phyloP scores from a whole-genome alignment of 2,329 filamentous ascomycete species.

The Pyrenochaeta sp. region DNA sequence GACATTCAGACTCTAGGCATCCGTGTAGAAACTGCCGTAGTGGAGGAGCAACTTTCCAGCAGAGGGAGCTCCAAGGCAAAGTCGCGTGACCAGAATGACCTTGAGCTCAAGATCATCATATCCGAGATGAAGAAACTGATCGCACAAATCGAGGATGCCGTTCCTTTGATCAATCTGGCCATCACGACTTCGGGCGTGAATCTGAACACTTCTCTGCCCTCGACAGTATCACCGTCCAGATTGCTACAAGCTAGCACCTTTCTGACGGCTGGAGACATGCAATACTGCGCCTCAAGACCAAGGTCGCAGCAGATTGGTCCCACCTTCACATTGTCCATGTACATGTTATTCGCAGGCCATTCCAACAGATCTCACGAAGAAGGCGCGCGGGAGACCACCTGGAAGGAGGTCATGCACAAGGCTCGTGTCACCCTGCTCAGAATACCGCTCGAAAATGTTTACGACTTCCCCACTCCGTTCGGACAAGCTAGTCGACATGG shows the following conservation, averaged over 20 bases:
- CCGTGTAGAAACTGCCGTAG: constrained; percentile 74
- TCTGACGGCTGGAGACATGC: constrained; percentile 83
- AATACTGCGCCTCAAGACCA: constrained; percentile 72
- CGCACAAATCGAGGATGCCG: constrained; percentile 83
- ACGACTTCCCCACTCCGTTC: constrained; percentile 51
- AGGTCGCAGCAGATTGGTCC: constrained; percentile 83
- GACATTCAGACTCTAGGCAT: constrained; percentile 83
- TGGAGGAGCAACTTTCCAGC: constrained; percentile 64
- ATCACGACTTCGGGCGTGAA: constrained; percentile 93
- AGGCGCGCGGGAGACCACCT: constrained; percentile 72
- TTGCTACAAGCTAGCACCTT: constrained; percentile 92
- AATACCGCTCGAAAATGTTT: constrained; percentile 66
- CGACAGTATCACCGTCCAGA: constrained; percentile 87
- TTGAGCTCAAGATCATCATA: constrained; percentile 74
- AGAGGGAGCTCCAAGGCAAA: constrained; percentile 55
- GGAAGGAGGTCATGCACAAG: constrained; percentile 98
- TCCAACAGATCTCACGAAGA: constrained; percentile 63
- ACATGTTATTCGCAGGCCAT: constrained; percentile 93
- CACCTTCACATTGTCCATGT: constrained; percentile 83
- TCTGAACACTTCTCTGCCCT: constrained; percentile 78
- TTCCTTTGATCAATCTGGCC: constrained; percentile 89
- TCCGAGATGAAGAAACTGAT: constrained; percentile 78
- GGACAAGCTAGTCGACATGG: constrained; percentile 16
- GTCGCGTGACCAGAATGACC: constrained; percentile 64
- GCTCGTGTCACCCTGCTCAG: constrained; percentile 81